Conservation (phyloP, 306 rosid genomes). For the Fragaria ananassa region DNA sequence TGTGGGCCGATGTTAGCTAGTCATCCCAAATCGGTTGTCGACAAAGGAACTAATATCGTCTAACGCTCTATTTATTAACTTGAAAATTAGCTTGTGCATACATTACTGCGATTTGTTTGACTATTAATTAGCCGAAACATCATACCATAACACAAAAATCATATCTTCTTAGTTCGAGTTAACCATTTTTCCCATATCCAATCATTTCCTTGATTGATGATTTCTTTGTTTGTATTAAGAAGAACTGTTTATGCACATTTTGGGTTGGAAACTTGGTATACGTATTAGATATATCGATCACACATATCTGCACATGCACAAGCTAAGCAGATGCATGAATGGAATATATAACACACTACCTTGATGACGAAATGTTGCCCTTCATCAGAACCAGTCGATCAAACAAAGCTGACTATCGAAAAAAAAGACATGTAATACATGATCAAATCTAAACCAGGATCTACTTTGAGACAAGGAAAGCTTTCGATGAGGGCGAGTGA, state of each 20-base stretch:
- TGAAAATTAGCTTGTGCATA: no score
- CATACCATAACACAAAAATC: not conserved
- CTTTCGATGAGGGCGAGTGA: not conserved
- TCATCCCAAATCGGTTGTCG: no score
- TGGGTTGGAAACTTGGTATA: not conserved
- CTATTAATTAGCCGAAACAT: not conserved
- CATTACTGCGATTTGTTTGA: no score
- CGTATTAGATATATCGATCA: not conserved
- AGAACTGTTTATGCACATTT: no score
- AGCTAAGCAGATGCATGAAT: constrained; percentile 1
- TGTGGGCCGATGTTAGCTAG: no score
- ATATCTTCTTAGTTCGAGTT: not conserved
- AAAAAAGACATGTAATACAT: not conserved
- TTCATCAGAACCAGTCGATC: not conserved
- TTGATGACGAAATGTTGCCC: not conserved
- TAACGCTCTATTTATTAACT: no score
- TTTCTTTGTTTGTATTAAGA: not conserved
- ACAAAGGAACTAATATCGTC: no score
- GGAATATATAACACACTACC: not conserved
- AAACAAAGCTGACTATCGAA: constrained; percentile 11
- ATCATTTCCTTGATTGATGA: no score
- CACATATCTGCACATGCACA: not conserved
- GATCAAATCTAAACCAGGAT: not conserved
- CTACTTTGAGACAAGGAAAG: not conserved
- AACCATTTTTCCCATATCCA: not conserved